phyloP scores from a whole-genome alignment of 75 land plant species.

The Cupressus sempervirens region DNA sequence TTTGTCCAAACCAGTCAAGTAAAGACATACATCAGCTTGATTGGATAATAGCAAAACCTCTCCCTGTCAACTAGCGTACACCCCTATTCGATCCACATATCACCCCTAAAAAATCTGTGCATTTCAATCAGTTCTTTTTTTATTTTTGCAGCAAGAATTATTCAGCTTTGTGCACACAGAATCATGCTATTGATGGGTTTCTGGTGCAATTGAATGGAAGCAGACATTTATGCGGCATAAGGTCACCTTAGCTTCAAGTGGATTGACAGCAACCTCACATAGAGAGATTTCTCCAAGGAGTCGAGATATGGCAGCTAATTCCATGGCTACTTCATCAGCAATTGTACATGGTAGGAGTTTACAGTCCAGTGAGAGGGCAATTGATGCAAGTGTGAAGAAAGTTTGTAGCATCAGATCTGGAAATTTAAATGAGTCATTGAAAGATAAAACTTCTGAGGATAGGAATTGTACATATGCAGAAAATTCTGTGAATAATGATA shows the following conservation, averaged over 20 bases:
- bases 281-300: slow-evolving; percentile 16
- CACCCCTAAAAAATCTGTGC: neutral
- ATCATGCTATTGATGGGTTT: slow-evolving; percentile 12
- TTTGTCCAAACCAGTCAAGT: neutral
- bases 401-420: neutral
- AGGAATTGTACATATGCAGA: slow-evolving; percentile 10
- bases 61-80: slow-evolving; percentile 10
- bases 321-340: neutral
- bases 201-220: slow-evolving; percentile 19
- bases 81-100: neutral
- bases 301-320: neutral
- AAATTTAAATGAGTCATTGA: neutral
- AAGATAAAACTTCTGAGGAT: neutral
- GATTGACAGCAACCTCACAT: slow-evolving; percentile 4
- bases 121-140: slow-evolving; percentile 15
- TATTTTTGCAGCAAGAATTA: slow-evolving; percentile 1
- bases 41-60: neutral
- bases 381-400: neutral
- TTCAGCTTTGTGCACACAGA: slow-evolving; percentile 9
- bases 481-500: neutral
- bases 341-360: slow-evolving; percentile 5
- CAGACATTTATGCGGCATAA: slow-evolving; percentile 96
- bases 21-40: neutral
- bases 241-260: slow-evolving; percentile 60
- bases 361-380: neutral